Conservation (phyloP, 2,329 filamentous ascomycete species). For the Parasarocladium wereldwijsianum region DNA sequence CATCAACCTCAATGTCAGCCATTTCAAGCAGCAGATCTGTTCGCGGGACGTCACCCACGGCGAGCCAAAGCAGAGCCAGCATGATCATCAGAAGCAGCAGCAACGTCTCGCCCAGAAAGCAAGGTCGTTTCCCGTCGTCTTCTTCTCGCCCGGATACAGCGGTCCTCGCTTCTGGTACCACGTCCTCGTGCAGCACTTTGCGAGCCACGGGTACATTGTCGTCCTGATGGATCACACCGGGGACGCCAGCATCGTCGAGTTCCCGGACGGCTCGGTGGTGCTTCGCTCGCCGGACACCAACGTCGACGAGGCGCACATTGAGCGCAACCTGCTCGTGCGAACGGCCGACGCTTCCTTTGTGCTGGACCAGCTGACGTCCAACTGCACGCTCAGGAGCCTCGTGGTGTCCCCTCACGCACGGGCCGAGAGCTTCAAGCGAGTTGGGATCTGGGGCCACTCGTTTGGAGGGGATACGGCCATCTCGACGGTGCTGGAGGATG, state of each 20-base stretch:
- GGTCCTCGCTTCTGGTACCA: constrained; percentile 5
- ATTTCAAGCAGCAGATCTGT: constrained; percentile 2
- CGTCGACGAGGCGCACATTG: background rate
- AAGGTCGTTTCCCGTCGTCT: constrained; percentile 3
- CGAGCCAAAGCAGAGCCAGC: background rate
- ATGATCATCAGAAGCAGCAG: background rate
- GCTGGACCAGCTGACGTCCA: no score
- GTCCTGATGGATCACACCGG: constrained; percentile 3
- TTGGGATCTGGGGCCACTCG: constrained; percentile 6
- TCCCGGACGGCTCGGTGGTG: constrained; percentile 1
- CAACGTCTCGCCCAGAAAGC: background rate
- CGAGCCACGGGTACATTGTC: constrained; percentile 5
- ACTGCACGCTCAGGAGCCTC: constrained; percentile 4
- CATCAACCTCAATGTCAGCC: constrained; percentile 4
- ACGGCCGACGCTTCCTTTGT: constrained; percentile 4
- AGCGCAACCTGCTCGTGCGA: constrained; percentile 2
- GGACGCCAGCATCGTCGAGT: constrained; percentile 2
- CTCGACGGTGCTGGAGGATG: constrained; percentile 2
- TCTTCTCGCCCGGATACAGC: no score
- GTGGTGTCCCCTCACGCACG: constrained; percentile 1
- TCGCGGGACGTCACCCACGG: constrained; percentile 5
- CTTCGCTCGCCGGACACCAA: background rate
- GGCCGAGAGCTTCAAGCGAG: constrained; percentile 1
- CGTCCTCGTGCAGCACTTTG: constrained; percentile 5
- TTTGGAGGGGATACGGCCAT: constrained; percentile 6